These are phyloP conservation scores for Cicer cuneatum DNA, from an alignment of 306 rosid species.

Conservation along the genomic window DNA sequence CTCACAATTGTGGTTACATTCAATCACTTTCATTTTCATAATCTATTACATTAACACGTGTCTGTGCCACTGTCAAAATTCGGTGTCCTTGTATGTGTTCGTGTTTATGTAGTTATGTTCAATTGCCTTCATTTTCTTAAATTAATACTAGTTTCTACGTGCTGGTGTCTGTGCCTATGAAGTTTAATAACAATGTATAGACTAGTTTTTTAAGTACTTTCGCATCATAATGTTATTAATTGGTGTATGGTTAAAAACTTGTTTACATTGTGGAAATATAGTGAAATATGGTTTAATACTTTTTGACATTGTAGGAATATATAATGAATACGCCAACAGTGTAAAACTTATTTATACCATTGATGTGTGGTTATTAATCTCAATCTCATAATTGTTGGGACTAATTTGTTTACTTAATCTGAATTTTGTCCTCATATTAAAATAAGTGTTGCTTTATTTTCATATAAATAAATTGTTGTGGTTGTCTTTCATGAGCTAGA, in stretches of 20 bases:
- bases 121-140: too few species aligned
- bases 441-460: slow-evolving; percentile 1
- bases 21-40: too few species aligned
- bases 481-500: slow-evolving; percentile 5
- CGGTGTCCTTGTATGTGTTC: too few species aligned
- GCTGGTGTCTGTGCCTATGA: too few species aligned
- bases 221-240: not conserved
- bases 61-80: too few species aligned
- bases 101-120: too few species aligned
- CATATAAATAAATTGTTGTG: not conserved
- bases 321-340: too few species aligned
- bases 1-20: not conserved
- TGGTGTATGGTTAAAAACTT: not conserved
- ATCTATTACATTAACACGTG: too few species aligned
- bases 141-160: too few species aligned
- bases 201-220: not conserved
- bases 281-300: not conserved
- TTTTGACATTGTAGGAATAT: too few species aligned
- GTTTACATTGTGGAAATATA: not conserved
- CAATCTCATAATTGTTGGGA: not conserved
- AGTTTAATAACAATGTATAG: not conserved
- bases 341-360: not conserved
- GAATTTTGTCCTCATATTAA: not conserved
- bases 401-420: not conserved
- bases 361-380: not conserved